phyloP scores from a whole-genome alignment of 179 eudicot genomes.

The Silene vulgaris region DNA sequence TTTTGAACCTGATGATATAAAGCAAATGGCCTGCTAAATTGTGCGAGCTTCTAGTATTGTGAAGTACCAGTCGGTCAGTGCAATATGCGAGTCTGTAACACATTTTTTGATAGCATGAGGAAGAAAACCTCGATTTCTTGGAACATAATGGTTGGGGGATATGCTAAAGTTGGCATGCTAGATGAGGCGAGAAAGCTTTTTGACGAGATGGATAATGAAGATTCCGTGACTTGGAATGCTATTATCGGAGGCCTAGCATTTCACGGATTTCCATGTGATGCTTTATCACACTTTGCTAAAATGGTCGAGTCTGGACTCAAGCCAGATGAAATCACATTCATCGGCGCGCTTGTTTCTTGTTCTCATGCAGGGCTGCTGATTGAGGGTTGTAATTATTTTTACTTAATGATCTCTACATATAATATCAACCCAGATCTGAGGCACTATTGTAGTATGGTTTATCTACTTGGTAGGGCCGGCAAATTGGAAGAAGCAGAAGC shows the following conservation, averaged over 20 bases:
- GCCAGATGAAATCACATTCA: conserved; percentile 74
- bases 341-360: conserved; percentile 69
- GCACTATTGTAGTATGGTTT: conserved; percentile 73
- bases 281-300: conserved; percentile 43
- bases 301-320: conserved; percentile 59
- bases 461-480: conserved; percentile 82
- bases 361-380: conserved; percentile 63
- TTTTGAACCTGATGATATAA: conserved; percentile 25
- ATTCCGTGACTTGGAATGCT: conserved; percentile 29
- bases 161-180: conserved; percentile 49
- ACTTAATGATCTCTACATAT: conserved; percentile 50
- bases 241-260: conserved; percentile 65
- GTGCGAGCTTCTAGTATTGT: no score
- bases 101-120: conserved; percentile 34
- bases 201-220: conserved; percentile 52
- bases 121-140: conserved; percentile 64
- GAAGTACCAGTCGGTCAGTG: not conserved
- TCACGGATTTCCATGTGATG: conserved; percentile 63
- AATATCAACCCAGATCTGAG: conserved; percentile 48
- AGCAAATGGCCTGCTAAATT: no score
- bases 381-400: conserved; percentile 32
- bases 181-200: conserved; percentile 59
- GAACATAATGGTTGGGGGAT: conserved; percentile 77
- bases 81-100: not conserved
- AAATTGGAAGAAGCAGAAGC: conserved; percentile 63